Evolutionary conservation across 495 filamentous ascomycete genomes (phyloP).

Genomic region (Tuber microsphaerosporum): DNA sequence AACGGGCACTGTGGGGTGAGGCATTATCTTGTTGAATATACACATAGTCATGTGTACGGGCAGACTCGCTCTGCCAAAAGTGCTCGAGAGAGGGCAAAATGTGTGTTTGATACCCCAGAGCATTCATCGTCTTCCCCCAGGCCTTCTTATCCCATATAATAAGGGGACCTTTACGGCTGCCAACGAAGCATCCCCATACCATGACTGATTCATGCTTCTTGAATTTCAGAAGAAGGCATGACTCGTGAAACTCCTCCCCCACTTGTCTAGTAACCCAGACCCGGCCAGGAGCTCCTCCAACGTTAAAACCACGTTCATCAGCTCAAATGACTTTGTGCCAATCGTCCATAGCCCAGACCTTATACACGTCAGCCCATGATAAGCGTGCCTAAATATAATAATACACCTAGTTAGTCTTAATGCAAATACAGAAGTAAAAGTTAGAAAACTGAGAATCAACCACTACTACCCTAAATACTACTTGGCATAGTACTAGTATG

Average conservation of each 20-base stretch:
- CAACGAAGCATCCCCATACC: conserved; percentile 9
- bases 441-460: no score
- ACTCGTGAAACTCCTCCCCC: neutral
- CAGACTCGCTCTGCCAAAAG: neutral
- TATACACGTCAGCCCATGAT: neutral
- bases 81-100: neutral
- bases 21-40: neutral
- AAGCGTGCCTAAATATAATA: neutral
- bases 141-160: neutral
- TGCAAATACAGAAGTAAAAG: no score
- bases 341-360: neutral
- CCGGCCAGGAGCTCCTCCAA: conserved; percentile 4
- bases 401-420: no score
- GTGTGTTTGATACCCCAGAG: neutral
- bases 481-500: no score
- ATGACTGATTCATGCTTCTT: conserved; percentile 6
- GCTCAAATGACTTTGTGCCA: conserved; percentile 11
- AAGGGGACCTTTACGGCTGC: neutral
- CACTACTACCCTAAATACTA: no score
- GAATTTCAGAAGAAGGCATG: conserved; percentile 17
- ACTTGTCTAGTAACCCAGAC: neutral
- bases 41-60: neutral
- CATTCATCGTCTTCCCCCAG: neutral
- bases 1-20: neutral
- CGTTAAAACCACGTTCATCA: conserved; percentile 9